Evolutionary conservation across 257 asterid genomes (phyloP).

Genomic region (Echites panduratus): DNA sequence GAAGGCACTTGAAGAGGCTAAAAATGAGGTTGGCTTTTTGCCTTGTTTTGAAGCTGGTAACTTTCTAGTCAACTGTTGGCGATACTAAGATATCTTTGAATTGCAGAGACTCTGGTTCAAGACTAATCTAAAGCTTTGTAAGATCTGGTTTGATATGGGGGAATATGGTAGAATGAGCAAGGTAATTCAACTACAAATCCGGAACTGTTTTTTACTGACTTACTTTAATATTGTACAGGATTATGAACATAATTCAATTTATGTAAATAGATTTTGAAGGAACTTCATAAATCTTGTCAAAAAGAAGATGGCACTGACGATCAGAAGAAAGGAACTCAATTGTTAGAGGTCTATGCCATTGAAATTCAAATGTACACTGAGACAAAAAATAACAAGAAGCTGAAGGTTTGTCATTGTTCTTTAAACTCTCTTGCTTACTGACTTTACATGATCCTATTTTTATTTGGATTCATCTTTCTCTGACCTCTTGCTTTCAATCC

Average conservation of each 20-base stretch:
- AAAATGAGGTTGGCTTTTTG: constrained; percentile 68
- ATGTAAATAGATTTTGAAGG: constrained; percentile 74
- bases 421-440: not conserved
- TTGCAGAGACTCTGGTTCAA: constrained; percentile 95
- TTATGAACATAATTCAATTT: constrained; percentile 13
- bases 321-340: constrained; percentile 96
- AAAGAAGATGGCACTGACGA: constrained; percentile 97
- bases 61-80: not conserved
- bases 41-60: constrained; percentile 5
- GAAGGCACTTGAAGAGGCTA: constrained; percentile 96
- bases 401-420: constrained; percentile 50
- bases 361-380: constrained; percentile 98
- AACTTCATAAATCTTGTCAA: constrained; percentile 94
- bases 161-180: constrained; percentile 93
- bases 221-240: not conserved
- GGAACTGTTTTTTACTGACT: not conserved
- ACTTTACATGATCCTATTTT: not conserved
- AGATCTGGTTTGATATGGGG: constrained; percentile 94
- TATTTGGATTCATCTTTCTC: not conserved
- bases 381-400: constrained; percentile 93
- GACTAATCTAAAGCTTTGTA: constrained; percentile 95
- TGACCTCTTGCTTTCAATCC: not conserved
- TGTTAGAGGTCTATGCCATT: constrained; percentile 95
- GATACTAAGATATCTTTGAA: constrained; percentile 7
- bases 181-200: constrained; percentile 34